Percentiles rank a stretch among this genome's conserved stretches.
Evolutionary conservation across 495 filamentous ascomycete species (phyloP).

Genomic region (Bathelium albidoporum): DNA sequence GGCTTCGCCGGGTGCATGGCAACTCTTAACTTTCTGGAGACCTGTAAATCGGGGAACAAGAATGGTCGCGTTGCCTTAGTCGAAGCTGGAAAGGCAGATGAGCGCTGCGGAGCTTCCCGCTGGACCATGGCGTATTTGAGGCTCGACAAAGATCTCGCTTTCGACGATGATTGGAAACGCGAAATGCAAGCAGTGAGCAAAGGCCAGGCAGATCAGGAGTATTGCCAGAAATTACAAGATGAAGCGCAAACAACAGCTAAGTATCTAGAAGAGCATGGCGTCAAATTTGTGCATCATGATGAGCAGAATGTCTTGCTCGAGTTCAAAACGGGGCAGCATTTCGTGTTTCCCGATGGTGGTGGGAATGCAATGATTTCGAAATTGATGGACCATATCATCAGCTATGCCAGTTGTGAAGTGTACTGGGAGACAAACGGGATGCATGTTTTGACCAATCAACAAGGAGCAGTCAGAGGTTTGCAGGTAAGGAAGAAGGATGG

Average conservation of each 20-base stretch:
- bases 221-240: constrained; percentile 18
- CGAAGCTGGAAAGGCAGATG: constrained; percentile 21
- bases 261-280: constrained; percentile 18
- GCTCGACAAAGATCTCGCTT: constrained; percentile 20
- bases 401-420: constrained; percentile 12
- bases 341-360: constrained; percentile 20
- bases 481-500: constrained; percentile 20
- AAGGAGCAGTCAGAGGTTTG: constrained; percentile 15
- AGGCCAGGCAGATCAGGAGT: constrained; percentile 19
- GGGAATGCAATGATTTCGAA: constrained; percentile 18
- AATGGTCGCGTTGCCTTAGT: constrained; percentile 21
- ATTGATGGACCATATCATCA: constrained; percentile 15
- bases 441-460: constrained; percentile 14
- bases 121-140: constrained; percentile 27
- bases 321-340: constrained; percentile 20
- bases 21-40: constrained; percentile 22
- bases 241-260: constrained; percentile 14
- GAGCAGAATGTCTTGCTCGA: constrained; percentile 20
- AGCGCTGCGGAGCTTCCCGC: constrained; percentile 20
- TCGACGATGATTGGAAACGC: constrained; percentile 23
- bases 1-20: constrained; percentile 25
- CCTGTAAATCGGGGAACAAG: constrained; percentile 16
- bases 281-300: constrained; percentile 22
- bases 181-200: constrained; percentile 23
- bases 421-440: constrained; percentile 16